Evolutionary conservation across 2,329 filamentous ascomycete genomes (phyloP).

Genomic region (Uncinocarpus reesii): DNA sequence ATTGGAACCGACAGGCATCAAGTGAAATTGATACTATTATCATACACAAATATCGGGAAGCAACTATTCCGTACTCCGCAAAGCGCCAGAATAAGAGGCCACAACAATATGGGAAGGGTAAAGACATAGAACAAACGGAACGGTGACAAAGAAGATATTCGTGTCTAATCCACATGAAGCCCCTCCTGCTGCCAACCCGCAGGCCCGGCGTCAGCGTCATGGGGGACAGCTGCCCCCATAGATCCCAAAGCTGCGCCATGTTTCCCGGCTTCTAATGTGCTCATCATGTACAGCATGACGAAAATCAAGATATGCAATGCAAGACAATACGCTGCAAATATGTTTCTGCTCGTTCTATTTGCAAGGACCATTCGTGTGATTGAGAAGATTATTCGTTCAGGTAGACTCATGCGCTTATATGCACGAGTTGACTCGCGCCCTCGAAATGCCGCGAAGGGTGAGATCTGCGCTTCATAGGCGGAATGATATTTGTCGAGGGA

Average conservation of each 20-base stretch:
- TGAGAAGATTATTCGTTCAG: conserved; percentile 81
- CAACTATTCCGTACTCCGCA: no score
- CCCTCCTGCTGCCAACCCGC: conserved; percentile 7
- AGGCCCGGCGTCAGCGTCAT: neutral
- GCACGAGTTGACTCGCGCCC: conserved; percentile 86
- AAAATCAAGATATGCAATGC: conserved; percentile 83
- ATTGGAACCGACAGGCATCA: no score
- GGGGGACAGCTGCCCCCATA: neutral
- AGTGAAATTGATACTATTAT: no score
- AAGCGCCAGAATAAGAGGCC: no score
- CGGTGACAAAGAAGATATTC: neutral
- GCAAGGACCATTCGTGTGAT: conserved; percentile 84
- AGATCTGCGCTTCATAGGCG: conserved; percentile 90
- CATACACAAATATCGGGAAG: no score
- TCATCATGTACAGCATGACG: conserved; percentile 74
- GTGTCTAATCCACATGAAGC: neutral
- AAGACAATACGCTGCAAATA: conserved; percentile 87
- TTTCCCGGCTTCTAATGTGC: conserved; percentile 9
- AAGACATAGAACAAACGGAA: neutral
- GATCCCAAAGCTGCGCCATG: conserved; percentile 2
- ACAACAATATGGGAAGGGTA: no score
- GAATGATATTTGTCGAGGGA: conserved; percentile 76
- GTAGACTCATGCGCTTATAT: conserved; percentile 84
- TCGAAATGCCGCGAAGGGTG: conserved; percentile 88
- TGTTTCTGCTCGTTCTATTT: conserved; percentile 77